Conservation (phyloP, 225 moss, liverwort and hornwort genomes). For the Polytrichum commune region DNA sequence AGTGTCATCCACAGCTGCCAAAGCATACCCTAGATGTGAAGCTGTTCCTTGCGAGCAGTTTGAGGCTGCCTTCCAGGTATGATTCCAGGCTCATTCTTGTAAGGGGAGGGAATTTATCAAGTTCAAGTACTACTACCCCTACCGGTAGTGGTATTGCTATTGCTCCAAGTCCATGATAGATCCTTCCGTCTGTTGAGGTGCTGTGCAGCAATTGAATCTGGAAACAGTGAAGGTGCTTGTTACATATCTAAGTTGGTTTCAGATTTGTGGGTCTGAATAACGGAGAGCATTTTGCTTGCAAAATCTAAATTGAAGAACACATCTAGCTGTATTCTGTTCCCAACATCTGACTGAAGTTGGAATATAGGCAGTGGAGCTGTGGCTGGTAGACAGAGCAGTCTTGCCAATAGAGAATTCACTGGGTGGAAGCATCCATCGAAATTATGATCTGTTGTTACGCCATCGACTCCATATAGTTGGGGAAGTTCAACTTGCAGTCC, state of each 20-base stretch:
- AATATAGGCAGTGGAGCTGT: constrained; percentile 83
- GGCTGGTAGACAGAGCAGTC: constrained; percentile 96
- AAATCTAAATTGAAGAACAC: neutral
- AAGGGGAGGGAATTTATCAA: constrained; percentile 1
- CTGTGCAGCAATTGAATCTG: neutral
- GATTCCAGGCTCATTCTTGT: constrained; percentile 3
- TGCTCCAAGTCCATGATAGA: too few species aligned
- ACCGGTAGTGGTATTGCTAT: too few species aligned
- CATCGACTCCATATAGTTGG: constrained; percentile 97
- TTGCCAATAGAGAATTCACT: constrained; percentile 90
- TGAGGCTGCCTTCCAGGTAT: constrained; percentile 85
- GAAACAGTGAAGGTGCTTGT: neutral
- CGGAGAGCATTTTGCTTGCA: neutral
- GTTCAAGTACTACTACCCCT: neutral
- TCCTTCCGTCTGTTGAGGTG: neutral
- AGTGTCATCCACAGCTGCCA: constrained; percentile 94
- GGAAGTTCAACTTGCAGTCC: constrained; percentile 96
- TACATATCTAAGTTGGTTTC: neutral
- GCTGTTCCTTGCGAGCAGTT: constrained; percentile 99
- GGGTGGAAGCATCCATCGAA: constrained; percentile 93
- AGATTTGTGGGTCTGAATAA: neutral
- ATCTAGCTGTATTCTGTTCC: neutral
- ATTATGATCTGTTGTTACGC: constrained; percentile 91
- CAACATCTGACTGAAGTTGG: constrained; percentile 1
- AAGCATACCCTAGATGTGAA: constrained; percentile 93